These are phyloP conservation scores for Tolypocladium nubicola DNA, from an alignment of 2,329 filamentous ascomycete species.

Conservation along the genomic window DNA sequence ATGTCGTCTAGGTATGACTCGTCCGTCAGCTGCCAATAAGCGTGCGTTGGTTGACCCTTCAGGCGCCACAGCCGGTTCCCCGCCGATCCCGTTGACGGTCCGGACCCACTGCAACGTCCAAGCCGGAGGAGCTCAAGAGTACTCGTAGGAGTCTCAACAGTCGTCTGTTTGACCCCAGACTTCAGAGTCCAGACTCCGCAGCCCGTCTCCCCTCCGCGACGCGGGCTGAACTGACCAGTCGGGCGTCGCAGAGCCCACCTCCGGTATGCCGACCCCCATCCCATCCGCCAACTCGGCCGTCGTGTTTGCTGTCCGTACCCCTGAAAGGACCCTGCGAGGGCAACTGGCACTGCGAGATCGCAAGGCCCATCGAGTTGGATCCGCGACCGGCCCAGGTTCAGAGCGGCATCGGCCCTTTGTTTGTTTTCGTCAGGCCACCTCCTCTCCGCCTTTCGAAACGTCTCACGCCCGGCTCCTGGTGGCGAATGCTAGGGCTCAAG, in stretches of 20 bases:
- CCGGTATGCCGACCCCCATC: neutral
- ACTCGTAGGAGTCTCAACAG: neutral
- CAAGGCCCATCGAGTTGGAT: neutral
- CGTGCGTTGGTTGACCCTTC: neutral
- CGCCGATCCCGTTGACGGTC: neutral
- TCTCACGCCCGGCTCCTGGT: neutral
- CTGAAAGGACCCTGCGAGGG: neutral
- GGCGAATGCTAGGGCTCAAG: neutral
- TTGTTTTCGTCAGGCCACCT: neutral
- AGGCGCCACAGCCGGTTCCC: constrained; percentile 1
- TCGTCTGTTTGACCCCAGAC: neutral
- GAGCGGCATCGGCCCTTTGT: neutral
- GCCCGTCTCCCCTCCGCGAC: neutral
- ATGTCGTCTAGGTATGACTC: neutral
- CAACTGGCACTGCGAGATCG: neutral
- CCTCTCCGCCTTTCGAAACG: neutral
- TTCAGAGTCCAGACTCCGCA: too few relatives aligned
- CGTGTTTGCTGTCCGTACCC: neutral
- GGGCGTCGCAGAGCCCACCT: neutral
- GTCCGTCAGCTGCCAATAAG: neutral
- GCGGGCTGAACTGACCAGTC: neutral
- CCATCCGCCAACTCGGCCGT: neutral
- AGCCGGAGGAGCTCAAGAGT: neutral
- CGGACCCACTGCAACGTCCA: neutral
- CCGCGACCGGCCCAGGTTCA: neutral